These are phyloP conservation scores for Lojkania enalia DNA, from an alignment of 2,329 filamentous ascomycete genomes.

Conservation along the genomic window DNA sequence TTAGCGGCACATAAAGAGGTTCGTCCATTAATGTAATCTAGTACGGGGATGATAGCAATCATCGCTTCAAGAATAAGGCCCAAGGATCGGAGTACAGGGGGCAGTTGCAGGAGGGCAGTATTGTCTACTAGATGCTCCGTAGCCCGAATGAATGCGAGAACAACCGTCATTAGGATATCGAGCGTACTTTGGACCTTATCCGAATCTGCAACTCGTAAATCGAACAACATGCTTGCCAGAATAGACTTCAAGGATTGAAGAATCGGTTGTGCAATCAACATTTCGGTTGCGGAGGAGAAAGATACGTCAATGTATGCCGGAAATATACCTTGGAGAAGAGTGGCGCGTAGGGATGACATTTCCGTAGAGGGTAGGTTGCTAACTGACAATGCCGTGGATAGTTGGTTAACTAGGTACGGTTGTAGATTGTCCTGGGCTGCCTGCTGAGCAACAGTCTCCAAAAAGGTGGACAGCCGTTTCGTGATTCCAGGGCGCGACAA, in stretches of 20 bases:
- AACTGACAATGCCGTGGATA: slow-evolving; percentile 54
- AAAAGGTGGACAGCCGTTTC: slow-evolving; percentile 61
- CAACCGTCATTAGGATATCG: slow-evolving; percentile 43
- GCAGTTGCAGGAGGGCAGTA: slow-evolving; percentile 40
- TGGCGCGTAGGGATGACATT: slow-evolving; percentile 53
- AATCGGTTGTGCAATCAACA: slow-evolving; percentile 58
- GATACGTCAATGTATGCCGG: slow-evolving; percentile 59
- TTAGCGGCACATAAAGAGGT: slow-evolving; percentile 22
- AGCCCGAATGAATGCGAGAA: slow-evolving; percentile 44
- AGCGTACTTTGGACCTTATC: slow-evolving; percentile 43
- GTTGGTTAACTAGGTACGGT: slow-evolving; percentile 57
- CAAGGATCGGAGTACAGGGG: slow-evolving; percentile 46
- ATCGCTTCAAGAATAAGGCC: slow-evolving; percentile 48
- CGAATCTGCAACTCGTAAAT: slow-evolving; percentile 49
- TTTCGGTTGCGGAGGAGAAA: slow-evolving; percentile 51
- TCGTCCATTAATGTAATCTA: slow-evolving; percentile 53
- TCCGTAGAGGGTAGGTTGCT: slow-evolving; percentile 48
- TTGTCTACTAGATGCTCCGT: slow-evolving; percentile 43
- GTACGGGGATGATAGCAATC: slow-evolving; percentile 43
- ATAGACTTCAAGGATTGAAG: slow-evolving; percentile 52
- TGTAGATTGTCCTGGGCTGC: slow-evolving; percentile 63
- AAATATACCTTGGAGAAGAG: slow-evolving; percentile 59
- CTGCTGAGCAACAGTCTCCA: slow-evolving; percentile 62
- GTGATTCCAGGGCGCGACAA: slow-evolving; percentile 53
- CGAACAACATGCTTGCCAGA: slow-evolving; percentile 50